These are phyloP conservation scores for Neofusicoccum ribis DNA, from an alignment of 2,329 filamentous ascomycete species.

Conservation along the genomic window DNA sequence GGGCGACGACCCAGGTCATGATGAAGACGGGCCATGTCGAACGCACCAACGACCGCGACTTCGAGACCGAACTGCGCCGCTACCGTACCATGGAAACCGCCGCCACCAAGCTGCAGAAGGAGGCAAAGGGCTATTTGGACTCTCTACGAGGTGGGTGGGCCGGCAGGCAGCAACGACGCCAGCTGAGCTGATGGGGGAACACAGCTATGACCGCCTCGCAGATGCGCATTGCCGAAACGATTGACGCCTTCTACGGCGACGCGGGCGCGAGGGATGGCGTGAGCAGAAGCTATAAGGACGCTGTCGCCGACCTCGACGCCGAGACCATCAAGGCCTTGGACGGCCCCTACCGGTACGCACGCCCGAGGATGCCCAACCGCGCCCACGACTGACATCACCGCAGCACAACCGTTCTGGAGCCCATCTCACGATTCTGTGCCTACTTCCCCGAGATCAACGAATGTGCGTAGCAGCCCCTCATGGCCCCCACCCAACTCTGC, in stretches of 20 bases:
- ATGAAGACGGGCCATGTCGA: conserved; percentile 99
- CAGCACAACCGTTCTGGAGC: conserved; percentile 89
- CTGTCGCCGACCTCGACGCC: conserved; percentile 93
- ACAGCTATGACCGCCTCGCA: conserved; percentile 97
- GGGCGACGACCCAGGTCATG: conserved; percentile 99
- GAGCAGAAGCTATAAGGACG: conserved; percentile 95
- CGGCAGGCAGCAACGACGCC: neutral
- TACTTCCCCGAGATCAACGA: conserved; percentile 99
- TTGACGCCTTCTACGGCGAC: conserved; percentile 98
- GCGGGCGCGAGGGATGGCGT: conserved; percentile 93
- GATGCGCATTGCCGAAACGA: conserved; percentile 98
- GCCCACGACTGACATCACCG: conserved; percentile 21
- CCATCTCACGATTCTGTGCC: conserved; percentile 92
- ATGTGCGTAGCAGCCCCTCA: conserved; percentile 56
- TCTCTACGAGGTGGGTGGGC: conserved; percentile 72
- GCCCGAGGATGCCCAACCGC: neutral
- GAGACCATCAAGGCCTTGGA: conserved; percentile 98
- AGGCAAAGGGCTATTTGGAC: conserved; percentile 97
- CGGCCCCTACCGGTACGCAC: conserved; percentile 77
- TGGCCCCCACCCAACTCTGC: neutral
- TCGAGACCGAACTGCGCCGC: conserved; percentile 96
- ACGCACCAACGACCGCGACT: conserved; percentile 97
- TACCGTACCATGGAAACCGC: conserved; percentile 98
- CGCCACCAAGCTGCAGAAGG: conserved; percentile 88
- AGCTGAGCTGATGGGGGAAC: conserved; percentile 6